Conservation (phyloP, 225 moss, liverwort and hornwort species). For the Bryoerythrophyllum caledonicum region DNA sequence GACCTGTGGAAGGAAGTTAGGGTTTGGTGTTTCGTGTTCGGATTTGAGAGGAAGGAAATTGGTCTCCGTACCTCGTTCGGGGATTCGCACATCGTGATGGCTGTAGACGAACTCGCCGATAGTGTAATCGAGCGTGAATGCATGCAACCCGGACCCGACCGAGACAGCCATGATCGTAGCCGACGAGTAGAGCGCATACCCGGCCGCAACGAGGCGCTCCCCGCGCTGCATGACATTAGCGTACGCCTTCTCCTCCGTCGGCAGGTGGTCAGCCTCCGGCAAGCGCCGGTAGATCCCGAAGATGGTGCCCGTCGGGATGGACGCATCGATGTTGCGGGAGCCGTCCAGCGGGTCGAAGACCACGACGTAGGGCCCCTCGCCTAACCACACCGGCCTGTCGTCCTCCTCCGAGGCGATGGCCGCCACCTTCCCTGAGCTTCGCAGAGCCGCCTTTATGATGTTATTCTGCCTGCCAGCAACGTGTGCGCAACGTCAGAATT, state of each 20-base stretch:
- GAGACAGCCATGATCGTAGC: constrained; percentile 85
- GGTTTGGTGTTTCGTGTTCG: no score
- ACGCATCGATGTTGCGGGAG: constrained; percentile 95
- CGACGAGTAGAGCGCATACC: constrained; percentile 93
- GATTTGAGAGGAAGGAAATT: background rate
- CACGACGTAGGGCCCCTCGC: constrained; percentile 75
- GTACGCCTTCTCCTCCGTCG: constrained; percentile 64
- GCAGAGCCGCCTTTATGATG: constrained; percentile 77
- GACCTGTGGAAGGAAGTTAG: constrained; percentile 48
- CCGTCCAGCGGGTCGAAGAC: constrained; percentile 96
- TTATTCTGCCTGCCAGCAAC: constrained; percentile 96
- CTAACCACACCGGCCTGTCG: constrained; percentile 80
- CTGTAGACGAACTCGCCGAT: constrained; percentile 85
- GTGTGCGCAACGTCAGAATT: constrained; percentile 47
- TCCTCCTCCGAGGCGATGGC: constrained; percentile 96
- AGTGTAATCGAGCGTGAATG: constrained; percentile 78
- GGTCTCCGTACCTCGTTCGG: constrained; percentile 67
- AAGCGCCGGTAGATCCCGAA: constrained; percentile 82
- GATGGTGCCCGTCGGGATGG: constrained; percentile 95
- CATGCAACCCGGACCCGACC: constrained; percentile 74
- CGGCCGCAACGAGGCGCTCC: constrained; percentile 78
- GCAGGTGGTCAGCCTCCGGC: constrained; percentile 46
- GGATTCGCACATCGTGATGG: constrained; percentile 74
- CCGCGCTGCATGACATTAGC: constrained; percentile 83
- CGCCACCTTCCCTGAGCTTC: constrained; percentile 81